These are phyloP conservation scores for Clarkia xantiana DNA, from an alignment of 345 rosid species.

Conservation along the genomic window DNA sequence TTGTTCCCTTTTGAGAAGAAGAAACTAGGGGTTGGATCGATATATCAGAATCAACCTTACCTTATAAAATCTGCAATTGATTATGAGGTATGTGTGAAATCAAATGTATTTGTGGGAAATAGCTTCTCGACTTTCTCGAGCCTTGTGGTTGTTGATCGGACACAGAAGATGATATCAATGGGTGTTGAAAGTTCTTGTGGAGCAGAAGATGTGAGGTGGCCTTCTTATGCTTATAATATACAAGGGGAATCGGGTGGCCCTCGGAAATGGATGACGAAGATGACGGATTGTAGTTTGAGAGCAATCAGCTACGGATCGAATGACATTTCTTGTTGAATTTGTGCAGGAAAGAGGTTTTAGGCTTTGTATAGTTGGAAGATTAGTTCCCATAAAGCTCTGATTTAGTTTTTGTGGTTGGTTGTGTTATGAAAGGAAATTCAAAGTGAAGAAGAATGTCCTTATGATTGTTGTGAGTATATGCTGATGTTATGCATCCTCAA, in stretches of 20 bases:
- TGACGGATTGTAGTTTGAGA: conserved; percentile 64
- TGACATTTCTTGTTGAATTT: conserved; percentile 45
- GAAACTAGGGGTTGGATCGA: conserved; percentile 54
- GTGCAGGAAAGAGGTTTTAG: no score
- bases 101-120: conserved; percentile 84
- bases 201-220: conserved; percentile 39
- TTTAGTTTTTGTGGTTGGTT: no score
- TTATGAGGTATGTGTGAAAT: conserved; percentile 79
- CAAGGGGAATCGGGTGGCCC: conserved; percentile 49
- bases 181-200: conserved; percentile 49
- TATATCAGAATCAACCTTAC: conserved; percentile 68
- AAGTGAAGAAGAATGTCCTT: no score
- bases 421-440: no score
- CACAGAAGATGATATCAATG: conserved; percentile 54
- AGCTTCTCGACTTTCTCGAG: conserved; percentile 94
- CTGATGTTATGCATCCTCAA: no score
- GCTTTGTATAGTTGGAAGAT: no score
- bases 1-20: conserved; percentile 72
- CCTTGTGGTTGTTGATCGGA: conserved; percentile 75
- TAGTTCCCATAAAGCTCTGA: no score
- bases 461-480: no score
- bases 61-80: conserved; percentile 91
- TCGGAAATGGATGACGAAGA: conserved; percentile 71
- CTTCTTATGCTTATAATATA: conserved; percentile 79
- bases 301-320: conserved; percentile 82